Evolutionary conservation across 805 yeast genomes (phyloP).

Genomic region (Kazachstania africana): DNA sequence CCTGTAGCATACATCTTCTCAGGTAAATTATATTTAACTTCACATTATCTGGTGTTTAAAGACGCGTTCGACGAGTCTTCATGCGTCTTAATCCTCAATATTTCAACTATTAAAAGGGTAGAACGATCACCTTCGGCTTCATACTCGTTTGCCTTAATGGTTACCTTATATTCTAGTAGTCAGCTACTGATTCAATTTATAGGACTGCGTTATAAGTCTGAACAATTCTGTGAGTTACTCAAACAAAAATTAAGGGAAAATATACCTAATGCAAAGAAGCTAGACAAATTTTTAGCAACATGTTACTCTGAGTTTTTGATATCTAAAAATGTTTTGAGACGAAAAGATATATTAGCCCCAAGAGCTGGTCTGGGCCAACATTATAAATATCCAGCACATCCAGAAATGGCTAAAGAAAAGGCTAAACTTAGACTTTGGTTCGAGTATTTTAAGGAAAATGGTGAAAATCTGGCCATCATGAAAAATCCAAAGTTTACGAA

Average conservation of each 20-base stretch:
- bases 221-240: slow-evolving; percentile 61
- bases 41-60: slow-evolving; percentile 63
- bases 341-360: slow-evolving; percentile 41
- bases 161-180: slow-evolving; percentile 56
- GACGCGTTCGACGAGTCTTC: slow-evolving; percentile 58
- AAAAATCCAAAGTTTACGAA: slow-evolving; percentile 70
- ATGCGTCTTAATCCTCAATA: slow-evolving; percentile 58
- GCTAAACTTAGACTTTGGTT: slow-evolving; percentile 88
- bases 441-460: slow-evolving; percentile 74
- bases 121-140: slow-evolving; percentile 72
- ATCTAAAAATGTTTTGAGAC: slow-evolving; percentile 32
- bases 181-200: slow-evolving; percentile 59
- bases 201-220: slow-evolving; percentile 70
- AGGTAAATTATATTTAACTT: slow-evolving; percentile 63
- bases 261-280: slow-evolving; percentile 44
- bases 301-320: slow-evolving; percentile 81
- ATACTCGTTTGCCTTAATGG: slow-evolving; percentile 66
- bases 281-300: slow-evolving; percentile 54
- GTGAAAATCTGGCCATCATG: slow-evolving; percentile 68
- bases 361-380: slow-evolving; percentile 77
- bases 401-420: slow-evolving; percentile 64
- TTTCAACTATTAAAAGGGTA: slow-evolving; percentile 71
- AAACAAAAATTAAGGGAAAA: slow-evolving; percentile 52
- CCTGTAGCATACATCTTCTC: slow-evolving; percentile 32
- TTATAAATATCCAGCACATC: slow-evolving; percentile 85